Evolutionary conservation across 164 flowering plant genomes (phyloP).

Genomic region (Nymphaea colorata): DNA sequence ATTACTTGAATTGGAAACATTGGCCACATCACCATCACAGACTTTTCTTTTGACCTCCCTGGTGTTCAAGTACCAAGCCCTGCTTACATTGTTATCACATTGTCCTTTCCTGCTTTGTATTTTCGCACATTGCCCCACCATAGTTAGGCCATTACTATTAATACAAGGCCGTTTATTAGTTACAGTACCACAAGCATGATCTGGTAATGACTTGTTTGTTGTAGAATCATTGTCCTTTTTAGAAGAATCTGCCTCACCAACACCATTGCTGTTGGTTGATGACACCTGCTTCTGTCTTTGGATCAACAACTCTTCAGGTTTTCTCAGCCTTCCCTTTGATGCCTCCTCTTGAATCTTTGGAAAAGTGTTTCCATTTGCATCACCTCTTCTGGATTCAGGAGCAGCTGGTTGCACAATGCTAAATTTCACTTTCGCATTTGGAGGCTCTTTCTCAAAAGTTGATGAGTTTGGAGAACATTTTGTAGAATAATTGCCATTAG

Average conservation of each 20-base stretch:
- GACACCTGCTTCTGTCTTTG: constrained; percentile 13
- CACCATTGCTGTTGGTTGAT: constrained; percentile 12
- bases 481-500: constrained; percentile 14
- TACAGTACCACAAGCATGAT: not conserved
- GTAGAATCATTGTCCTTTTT: constrained; percentile 21
- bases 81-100: not conserved
- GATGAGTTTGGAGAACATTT: constrained; percentile 13
- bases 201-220: constrained; percentile 5
- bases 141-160: not conserved
- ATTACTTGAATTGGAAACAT: not conserved
- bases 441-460: constrained; percentile 31
- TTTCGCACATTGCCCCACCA: not conserved
- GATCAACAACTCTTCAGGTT: constrained; percentile 8
- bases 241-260: constrained; percentile 9
- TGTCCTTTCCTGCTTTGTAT: not conserved
- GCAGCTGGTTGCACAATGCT: constrained; percentile 14
- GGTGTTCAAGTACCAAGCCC: not conserved
- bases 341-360: constrained; percentile 18
- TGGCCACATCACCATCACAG: not conserved
- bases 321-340: constrained; percentile 15
- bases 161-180: not conserved
- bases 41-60: not conserved
- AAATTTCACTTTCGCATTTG: constrained; percentile 24
- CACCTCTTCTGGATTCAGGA: constrained; percentile 19
- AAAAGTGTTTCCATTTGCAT: constrained; percentile 33